Evolutionary conservation across 345 rosid genomes (phyloP).

Genomic region (Iberis pinnata): DNA sequence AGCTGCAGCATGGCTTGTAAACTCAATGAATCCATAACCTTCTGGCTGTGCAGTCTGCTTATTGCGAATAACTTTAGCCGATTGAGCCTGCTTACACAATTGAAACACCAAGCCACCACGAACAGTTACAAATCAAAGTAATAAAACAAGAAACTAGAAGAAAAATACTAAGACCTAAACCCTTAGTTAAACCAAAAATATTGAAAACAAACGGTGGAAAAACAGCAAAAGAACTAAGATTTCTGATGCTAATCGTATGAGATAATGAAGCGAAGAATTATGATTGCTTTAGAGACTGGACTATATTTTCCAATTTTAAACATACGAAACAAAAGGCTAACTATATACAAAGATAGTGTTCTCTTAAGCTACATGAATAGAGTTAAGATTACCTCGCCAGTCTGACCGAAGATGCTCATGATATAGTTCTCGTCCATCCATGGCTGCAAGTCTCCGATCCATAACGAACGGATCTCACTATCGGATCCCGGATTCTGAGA

Average conservation of each 20-base stretch:
- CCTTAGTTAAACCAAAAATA: too few relatives aligned
- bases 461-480: slow-evolving; percentile 58
- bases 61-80: slow-evolving; percentile 83
- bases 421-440: slow-evolving; percentile 95
- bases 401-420: slow-evolving; percentile 40
- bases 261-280: too few relatives aligned
- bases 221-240: too few relatives aligned
- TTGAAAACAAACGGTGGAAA: too few relatives aligned
- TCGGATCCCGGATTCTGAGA: slow-evolving; percentile 31
- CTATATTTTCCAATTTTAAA: too few relatives aligned
- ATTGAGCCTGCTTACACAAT: slow-evolving; percentile 33
- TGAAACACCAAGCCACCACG: background rate
- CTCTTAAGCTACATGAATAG: background rate
- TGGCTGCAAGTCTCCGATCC: slow-evolving; percentile 90
- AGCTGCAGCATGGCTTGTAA: slow-evolving; percentile 56
- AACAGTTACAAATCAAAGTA: background rate
- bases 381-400: slow-evolving; percentile 55
- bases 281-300: too few relatives aligned
- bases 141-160: background rate
- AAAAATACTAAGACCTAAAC: too few relatives aligned
- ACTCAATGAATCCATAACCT: slow-evolving; percentile 92
- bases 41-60: slow-evolving; percentile 56
- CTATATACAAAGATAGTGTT: background rate
- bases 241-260: too few relatives aligned
- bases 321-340: background rate